Base-by-base conservation (phyloP, 2,329 filamentous ascomycete species). In the Colletotrichum simmondsii region DNA sequence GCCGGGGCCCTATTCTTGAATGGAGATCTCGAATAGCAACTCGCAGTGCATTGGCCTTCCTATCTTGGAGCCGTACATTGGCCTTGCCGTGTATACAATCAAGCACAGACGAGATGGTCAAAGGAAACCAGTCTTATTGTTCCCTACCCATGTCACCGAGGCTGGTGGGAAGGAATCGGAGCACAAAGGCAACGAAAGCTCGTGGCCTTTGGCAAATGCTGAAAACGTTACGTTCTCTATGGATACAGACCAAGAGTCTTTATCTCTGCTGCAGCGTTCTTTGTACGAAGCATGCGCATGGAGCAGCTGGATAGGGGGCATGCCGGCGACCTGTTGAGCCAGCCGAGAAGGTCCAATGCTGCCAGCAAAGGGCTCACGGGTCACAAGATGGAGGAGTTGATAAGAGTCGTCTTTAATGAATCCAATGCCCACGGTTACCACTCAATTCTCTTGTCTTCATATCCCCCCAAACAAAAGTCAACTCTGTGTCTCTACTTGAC, bases 131-230 rank as follows among this genome's bases (percentile, higher is more conserved):
- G 19, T 49, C 42, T 46, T 8, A 49, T 49, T 49, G 42, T 30
- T 12, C 35, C 22, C 10, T 56, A 49, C 37, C 26, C 42, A 10
- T 53, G 10, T 32, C 35, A 28, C 28, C 12, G 37, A 54, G 30
- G 14, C 26, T 16, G 14, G n/a, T 12, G 30, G 30, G 16, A 49
- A 32, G 22, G 30, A 63, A 30, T 19, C 37, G 53, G 28, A 30
- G 30, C 62, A 72, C 65, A 68, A 68, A 72, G 65, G 24, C 24
- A 4, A 46, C 35, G 26, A 59, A 32, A 35, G 58, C 30, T n/a
- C 58, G 35, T 56, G 16, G 19, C 49, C 35, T 56, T 24, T 52
- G 16, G 24, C 42, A 24, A 24, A 26, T 4, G 19, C 54, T 35
- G 42, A 65, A 72, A 72, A 42, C 59, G 26, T 42, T 35, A 19